Percentiles rank a stretch among this genome's conserved stretches.
These are phyloP conservation scores for Collybiopsis luxurians DNA, from an alignment of 768 basidiomycete species.

Conservation along the genomic window DNA sequence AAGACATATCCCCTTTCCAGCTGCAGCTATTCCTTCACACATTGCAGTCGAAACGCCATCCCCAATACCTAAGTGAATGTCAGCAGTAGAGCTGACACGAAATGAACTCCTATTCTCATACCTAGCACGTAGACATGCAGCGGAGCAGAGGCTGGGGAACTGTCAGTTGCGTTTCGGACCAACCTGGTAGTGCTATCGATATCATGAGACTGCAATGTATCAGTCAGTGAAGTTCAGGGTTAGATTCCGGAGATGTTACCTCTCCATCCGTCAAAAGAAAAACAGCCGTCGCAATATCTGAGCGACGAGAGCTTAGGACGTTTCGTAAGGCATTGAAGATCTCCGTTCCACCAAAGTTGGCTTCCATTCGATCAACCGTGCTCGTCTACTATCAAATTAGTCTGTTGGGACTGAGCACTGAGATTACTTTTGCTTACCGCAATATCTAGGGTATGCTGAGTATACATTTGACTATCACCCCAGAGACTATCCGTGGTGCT, in stretches of 20 bases:
- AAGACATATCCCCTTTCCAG: conserved; percentile 49
- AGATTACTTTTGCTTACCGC: conserved; percentile 36
- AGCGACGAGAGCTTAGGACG: conserved; percentile 33
- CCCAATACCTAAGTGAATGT: conserved; percentile 43
- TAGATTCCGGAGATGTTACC: conserved; percentile 16
- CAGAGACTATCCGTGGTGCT: conserved; percentile 26
- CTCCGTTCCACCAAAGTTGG: conserved; percentile 52
- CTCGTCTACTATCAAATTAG: conserved; percentile 25
- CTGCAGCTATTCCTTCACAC: conserved; percentile 51
- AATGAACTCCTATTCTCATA: background rate
- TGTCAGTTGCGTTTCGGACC: conserved; percentile 29
- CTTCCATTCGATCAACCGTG: conserved; percentile 37
- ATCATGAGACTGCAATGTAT: conserved; percentile 17
- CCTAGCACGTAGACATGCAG: conserved; percentile 51
- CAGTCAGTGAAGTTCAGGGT: background rate
- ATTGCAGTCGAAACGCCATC: conserved; percentile 43
- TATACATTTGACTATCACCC: conserved; percentile 29
- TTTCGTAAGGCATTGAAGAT: conserved; percentile 36
- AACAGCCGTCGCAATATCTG: conserved; percentile 39
- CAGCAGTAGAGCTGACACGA: too few relatives aligned
- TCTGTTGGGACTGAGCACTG: background rate
- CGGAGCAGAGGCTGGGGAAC: conserved; percentile 25
- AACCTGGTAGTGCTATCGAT: conserved; percentile 15
- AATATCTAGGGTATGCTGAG: conserved; percentile 24
- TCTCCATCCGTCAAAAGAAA: conserved; percentile 63